A percentile compares a stretch with the other conserved stretches of the same genome.
These are phyloP conservation scores for Aphanomyces cochlioides DNA, from an alignment of 352 stramenopile genomes.

Conservation along the genomic window DNA sequence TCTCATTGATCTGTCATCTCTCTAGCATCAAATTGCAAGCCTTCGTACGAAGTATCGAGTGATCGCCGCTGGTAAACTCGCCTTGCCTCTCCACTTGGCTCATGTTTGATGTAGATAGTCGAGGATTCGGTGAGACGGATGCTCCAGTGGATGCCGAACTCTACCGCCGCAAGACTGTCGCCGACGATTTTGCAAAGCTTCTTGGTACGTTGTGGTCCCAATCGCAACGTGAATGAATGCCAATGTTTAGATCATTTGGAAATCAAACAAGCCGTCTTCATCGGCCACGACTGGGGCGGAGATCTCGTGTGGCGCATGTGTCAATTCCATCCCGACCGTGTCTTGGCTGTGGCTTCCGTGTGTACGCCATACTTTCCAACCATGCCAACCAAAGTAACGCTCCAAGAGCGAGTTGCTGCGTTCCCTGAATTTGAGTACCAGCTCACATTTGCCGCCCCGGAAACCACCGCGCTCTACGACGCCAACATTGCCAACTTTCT, in stretches of 20 bases:
- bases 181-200: not conserved
- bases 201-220: not conserved
- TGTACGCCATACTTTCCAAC: constrained; percentile 66
- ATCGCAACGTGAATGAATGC: too few species aligned
- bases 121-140: not conserved
- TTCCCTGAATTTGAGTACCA: constrained; percentile 66
- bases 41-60: constrained; percentile 33
- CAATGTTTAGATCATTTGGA: constrained; percentile 47
- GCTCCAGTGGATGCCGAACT: not conserved
- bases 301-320: constrained; percentile 63
- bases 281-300: constrained; percentile 73
- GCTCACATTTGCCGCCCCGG: constrained; percentile 39
- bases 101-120: not conserved
- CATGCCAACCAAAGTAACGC: constrained; percentile 38
- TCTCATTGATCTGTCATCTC: not conserved
- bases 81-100: not conserved
- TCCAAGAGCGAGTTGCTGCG: constrained; percentile 47
- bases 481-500: constrained; percentile 25
- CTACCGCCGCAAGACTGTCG: not conserved
- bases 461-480: constrained; percentile 24
- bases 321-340: constrained; percentile 56
- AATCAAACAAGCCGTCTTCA: constrained; percentile 62
- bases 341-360: constrained; percentile 51
- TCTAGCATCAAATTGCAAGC: constrained; percentile 50
- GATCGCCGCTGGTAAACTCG: not conserved